A percentile compares a stretch with the other conserved stretches of the same genome.
Conservation (phyloP, 352 stramenopile genomes). For the Pythium phragmiticola region DNA sequence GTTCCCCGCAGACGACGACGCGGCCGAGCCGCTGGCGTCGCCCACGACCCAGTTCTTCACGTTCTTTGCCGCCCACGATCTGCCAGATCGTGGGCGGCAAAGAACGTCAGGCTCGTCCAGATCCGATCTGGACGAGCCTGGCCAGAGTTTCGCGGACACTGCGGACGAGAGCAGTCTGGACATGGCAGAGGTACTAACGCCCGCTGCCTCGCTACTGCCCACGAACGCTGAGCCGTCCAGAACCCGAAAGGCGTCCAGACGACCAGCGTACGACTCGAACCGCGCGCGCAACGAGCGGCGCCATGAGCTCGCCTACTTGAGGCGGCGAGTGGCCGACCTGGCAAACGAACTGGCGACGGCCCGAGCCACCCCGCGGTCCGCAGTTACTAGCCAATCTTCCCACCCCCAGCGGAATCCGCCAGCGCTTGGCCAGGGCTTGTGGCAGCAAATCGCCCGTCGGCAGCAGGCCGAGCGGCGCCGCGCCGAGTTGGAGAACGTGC, state of each 20-base stretch:
- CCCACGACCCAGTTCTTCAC: conserved; percentile 10
- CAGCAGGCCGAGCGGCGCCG: conserved; percentile 21
- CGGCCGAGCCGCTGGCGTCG: neutral
- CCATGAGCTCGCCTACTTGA: conserved; percentile 24
- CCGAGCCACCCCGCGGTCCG: neutral
- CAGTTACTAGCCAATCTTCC: too few species aligned
- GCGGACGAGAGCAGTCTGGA: neutral
- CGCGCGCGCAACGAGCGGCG: conserved; percentile 25
- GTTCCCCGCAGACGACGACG: neutral
- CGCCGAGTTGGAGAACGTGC: conserved; percentile 42
- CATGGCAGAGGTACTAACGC: neutral
- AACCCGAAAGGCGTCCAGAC: neutral
- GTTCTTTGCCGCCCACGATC: conserved; percentile 4
- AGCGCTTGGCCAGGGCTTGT: conserved; percentile 1
- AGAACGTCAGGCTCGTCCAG: too few species aligned
- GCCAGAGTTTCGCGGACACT: neutral
- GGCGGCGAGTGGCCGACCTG: conserved; percentile 19
- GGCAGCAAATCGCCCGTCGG: conserved; percentile 17
- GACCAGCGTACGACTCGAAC: conserved; percentile 23
- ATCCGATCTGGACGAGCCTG: too few species aligned
- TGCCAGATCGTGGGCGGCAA: too few species aligned
- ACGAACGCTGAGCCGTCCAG: neutral
- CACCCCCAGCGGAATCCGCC: neutral
- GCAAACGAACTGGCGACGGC: conserved; percentile 15
- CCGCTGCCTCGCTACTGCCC: too few species aligned